These are phyloP conservation scores for Apiotrichum gracile DNA, from an alignment of 1,284 basidiomycete species.

Conservation along the genomic window DNA sequence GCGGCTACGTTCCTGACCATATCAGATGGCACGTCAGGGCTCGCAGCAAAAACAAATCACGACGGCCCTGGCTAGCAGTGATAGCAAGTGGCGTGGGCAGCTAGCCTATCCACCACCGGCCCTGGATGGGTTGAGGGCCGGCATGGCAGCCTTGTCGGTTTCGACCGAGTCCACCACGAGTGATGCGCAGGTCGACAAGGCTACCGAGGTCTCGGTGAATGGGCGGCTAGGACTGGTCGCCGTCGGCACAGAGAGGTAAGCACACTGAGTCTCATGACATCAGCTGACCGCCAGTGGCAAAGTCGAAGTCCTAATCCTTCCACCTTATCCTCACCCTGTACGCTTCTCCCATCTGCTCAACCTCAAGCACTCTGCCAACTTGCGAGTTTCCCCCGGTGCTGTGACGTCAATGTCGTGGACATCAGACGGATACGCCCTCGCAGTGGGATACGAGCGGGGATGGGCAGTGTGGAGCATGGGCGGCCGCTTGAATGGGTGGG, in stretches of 20 bases:
- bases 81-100: slow-evolving; percentile 2
- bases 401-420: slow-evolving; percentile 80
- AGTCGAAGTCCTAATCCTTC: slow-evolving; percentile 53
- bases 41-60: neutral
- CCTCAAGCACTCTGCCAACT: slow-evolving; percentile 38
- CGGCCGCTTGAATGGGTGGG: slow-evolving; percentile 63
- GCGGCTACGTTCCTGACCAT: neutral
- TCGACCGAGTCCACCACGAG: neutral
- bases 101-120: slow-evolving; percentile 14
- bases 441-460: slow-evolving; percentile 84
- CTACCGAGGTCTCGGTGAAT: slow-evolving; percentile 63
- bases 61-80: neutral
- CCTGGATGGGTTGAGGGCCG: neutral
- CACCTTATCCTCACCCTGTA: slow-evolving; percentile 22
- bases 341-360: slow-evolving; percentile 28
- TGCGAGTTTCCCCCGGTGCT: slow-evolving; percentile 54
- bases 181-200: slow-evolving; percentile 52
- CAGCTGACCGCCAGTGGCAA: slow-evolving; percentile 45
- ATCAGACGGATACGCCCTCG: slow-evolving; percentile 92
- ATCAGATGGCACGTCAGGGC: neutral
- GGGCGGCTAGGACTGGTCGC: slow-evolving; percentile 77
- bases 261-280: neutral
- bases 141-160: slow-evolving; percentile 3
- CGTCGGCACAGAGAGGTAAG: slow-evolving; percentile 58
- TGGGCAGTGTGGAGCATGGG: slow-evolving; percentile 91